phyloP scores from a whole-genome alignment of 225 moss, liverwort and hornwort genomes.

The Antitrichia curtipendula region DNA sequence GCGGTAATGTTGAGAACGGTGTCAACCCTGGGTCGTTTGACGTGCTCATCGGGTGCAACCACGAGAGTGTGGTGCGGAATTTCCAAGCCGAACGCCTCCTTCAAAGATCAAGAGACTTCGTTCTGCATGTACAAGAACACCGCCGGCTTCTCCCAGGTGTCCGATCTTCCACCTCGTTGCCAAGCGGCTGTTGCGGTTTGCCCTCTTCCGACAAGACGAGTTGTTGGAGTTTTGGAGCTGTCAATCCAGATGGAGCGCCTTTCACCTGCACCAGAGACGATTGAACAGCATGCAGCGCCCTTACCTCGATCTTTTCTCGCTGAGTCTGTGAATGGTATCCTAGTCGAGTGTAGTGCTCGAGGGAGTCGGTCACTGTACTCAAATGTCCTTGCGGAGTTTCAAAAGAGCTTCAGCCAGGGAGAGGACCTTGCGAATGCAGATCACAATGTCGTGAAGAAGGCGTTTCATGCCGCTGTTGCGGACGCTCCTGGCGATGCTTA shows the following conservation, averaged over 20 bases:
- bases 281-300: neutral
- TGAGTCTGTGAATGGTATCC: neutral
- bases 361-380: constrained; percentile 6
- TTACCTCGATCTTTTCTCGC: constrained; percentile 11
- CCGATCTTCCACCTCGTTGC: neutral
- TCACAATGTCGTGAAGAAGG: neutral
- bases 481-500: neutral
- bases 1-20: neutral
- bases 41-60: neutral
- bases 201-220: neutral
- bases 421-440: neutral
- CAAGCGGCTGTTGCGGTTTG: neutral
- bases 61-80: neutral
- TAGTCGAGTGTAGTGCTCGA: constrained; percentile 1
- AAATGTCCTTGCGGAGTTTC: neutral
- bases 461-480: neutral
- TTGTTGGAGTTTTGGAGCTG: neutral
- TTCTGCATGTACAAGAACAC: neutral
- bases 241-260: neutral
- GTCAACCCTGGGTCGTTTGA: neutral
- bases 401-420: neutral
- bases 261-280: neutral
- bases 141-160: neutral
- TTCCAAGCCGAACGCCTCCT: neutral
- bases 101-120: neutral